Evolutionary conservation across 495 filamentous ascomycete genomes (phyloP), one percentile per base, ranked within the genome.

Genomic region (Podospora sp.): DNA sequence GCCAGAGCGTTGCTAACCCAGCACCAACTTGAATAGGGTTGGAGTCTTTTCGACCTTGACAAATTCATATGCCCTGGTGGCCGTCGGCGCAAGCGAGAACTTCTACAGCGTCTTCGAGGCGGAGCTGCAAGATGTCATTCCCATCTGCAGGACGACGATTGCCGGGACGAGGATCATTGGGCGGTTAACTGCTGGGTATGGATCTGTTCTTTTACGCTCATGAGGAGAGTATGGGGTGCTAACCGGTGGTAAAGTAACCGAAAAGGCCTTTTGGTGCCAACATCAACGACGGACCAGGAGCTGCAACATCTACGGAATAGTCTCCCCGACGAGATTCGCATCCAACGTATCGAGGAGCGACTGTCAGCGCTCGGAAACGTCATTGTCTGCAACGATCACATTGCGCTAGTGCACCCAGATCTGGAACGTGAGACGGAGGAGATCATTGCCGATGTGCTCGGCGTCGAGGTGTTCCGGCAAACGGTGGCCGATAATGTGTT

Each of bases 51-150:
- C 93, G 55, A 96, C 92, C 67, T 88, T 99, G 72, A 99, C 95
- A 69, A 99, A 99, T 79, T 93, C 93, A 60, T 99, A 95, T 78
- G 91, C 92, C 67, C 81, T 99, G 69, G 92, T 97, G 69, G 94
- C 95, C 61, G 86, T 96, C 63, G 96, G 95, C 73, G 93, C 91
- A 57, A 96, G 92, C 69, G 94, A 97, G 87, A 98, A 97, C 84
- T 99, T 99, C 80, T 99, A 98, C 87, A 85, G 84, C 84, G 85
- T 98, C 71, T 99, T 99, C 84, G 96, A 99, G 83, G 88, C 95
- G 64, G 95, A 99, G 82, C 84, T 99, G 36, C 92, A 95, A 83
- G 96, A 98, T 82, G 90, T 97, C 64, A 96, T 99, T 63, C 95
- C 95, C 68, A 97, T 98, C 81, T 97, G 93, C 81, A 91, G 94